Percentiles rank a stretch among this genome's conserved stretches.
Conservation (phyloP, 2,329 filamentous ascomycete genomes). For the Aspergillus sojae region DNA sequence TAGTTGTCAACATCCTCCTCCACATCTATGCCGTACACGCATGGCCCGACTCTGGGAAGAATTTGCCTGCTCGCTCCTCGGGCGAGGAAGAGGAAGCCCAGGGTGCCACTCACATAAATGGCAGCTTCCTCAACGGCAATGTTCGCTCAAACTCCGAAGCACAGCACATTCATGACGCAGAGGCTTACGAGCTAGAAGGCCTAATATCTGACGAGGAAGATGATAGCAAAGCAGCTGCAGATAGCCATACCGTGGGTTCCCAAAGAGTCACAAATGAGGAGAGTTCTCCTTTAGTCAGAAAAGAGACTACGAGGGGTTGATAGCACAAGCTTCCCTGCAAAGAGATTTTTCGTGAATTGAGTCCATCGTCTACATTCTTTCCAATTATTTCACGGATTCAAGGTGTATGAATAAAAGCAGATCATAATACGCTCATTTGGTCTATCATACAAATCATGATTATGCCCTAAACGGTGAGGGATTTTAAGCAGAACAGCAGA, state of each 20-base stretch:
- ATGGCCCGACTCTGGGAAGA: conserved; percentile 44
- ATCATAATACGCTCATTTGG: background rate
- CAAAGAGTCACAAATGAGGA: conserved; percentile 38
- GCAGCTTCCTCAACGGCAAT: conserved; percentile 46
- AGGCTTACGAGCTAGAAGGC: conserved; percentile 92
- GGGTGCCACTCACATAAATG: conserved; percentile 18
- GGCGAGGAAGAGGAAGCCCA: conserved; percentile 20
- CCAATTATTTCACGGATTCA: background rate
- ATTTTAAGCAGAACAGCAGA: background rate
- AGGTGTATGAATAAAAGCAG: background rate
- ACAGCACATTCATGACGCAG: conserved; percentile 71
- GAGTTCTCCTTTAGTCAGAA: conserved; percentile 22
- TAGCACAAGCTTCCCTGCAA: background rate
- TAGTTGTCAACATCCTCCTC: conserved; percentile 80
- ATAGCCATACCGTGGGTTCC: conserved; percentile 22
- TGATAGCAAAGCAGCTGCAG: conserved; percentile 36
- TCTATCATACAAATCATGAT: conserved; percentile 20
- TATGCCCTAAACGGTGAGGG: background rate
- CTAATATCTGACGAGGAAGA: conserved; percentile 88
- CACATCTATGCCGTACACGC: conserved; percentile 74
- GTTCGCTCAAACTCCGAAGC: conserved; percentile 39
- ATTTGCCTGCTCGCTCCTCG: conserved; percentile 11
- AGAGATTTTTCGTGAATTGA: background rate
- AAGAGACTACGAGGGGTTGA: conserved; percentile 15
- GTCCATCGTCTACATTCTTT: background rate